Evolutionary conservation across 2,329 filamentous ascomycete genomes (phyloP), one percentile per base, ranked within the genome.

Genomic region (Amauroascus niger): DNA sequence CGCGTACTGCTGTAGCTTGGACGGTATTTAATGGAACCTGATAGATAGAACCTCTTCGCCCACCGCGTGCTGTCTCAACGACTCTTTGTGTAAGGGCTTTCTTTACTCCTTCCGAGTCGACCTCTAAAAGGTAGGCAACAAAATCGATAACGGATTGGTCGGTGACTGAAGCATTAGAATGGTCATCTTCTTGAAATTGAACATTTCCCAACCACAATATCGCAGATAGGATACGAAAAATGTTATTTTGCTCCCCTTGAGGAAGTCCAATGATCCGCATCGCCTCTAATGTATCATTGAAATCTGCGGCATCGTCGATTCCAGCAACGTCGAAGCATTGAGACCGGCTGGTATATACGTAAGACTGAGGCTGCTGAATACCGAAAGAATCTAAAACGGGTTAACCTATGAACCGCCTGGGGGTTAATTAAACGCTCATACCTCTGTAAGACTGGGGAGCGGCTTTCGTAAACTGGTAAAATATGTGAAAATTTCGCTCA

Each of bases 401-500:
- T 57, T 43, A 57, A 53, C 32, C 20, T 30, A 26, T 8, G 9
- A 13, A 2, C 20, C 22, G 13, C 13, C n/a, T 20, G 37, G n/a
- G n/a, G n/a, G n/a, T 14, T 13, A 32, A n/a, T 2, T 9, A 9
- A 14, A 30, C 9, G 48, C 46, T 49, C 65, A 56, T 70, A 78
- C 76, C 75, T 67, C 88, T 79, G 71, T 97, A 94, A 55, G 85
- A 81, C 61, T 85, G 79, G n/a, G 89, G 86, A 8, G 91, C 91
- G 3, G 87, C 89, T 73, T 97, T 98, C 45, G 93, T 88, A 70
- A 97, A 96, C 70, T 98, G 93, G 73, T 98, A 98, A 70, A 98
- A 98, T 64, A 98, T 97, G 73, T 98, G 93, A 71, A 98, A 98
- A 73, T 95, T 97, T 62, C 93, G 83, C 78, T 98, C 93, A 69